Base-by-base conservation (phyloP, 2,329 filamentous ascomycete genomes). In the Basipetospora chlamydospora region DNA sequence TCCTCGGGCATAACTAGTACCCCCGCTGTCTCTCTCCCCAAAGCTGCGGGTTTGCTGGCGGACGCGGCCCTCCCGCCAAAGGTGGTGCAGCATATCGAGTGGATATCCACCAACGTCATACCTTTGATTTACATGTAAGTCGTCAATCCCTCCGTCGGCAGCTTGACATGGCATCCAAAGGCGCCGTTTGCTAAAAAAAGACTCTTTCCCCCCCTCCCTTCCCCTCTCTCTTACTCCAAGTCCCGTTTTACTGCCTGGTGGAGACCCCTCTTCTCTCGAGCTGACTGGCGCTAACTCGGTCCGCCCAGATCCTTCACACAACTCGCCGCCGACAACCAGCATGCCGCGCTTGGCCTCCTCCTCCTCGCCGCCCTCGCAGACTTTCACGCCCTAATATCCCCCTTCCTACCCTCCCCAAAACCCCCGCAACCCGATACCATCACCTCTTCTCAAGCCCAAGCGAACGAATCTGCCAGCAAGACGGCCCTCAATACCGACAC, bases 301-400 rank as follows among this genome's bases (percentile, higher is more conserved):
- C n/a, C 7, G 9, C 9, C 34, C 38, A 76, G 70, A 5, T 59
- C 71, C 1, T 87, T 88, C 52, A 75, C 76, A 1, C 77, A 77
- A 43, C 58, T 88, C 28, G 60, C 78, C 3, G 76, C 77, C 13
- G 80, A 87, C 52, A 72, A 68, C 23, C 81, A 85, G 48, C 82
- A 82, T 53, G 73, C 81, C 3, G 63, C 74, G 4, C 62, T 88
- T 3, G 83, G 82, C 4, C 60, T 85, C 15, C 64, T 82, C 43
- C 64, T 88, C 8, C 51, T 87, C 31, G 74, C 70, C 15, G 57
- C 71, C 2, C 57, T 87, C 40, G 76, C 77, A 4, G 70, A 72
- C 42, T 55, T 79, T 16, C 56, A 68, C 41, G 57, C 57, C 35
- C 53, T 63, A 2, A 52, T 73, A 34, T 52, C 53, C 7, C 47